Base-by-base conservation (phyloP, 768 basidiomycete genomes). In the Lentinula sp. region DNA sequence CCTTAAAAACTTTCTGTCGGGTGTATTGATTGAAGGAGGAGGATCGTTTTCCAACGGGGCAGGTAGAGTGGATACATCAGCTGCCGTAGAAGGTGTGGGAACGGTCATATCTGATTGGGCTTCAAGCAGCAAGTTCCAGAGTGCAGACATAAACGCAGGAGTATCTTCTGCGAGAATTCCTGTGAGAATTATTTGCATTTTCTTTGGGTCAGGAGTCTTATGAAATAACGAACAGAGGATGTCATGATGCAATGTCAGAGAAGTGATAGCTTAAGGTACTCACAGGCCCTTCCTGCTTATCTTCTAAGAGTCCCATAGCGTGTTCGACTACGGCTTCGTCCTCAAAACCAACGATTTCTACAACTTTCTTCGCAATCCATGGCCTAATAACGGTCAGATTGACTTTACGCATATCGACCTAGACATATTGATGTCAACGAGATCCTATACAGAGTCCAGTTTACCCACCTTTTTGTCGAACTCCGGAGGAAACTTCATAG, bases 291-390 rank as follows among this genome's bases (percentile, higher is more conserved):
- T 89, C 83, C 15, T 84, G 80, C 52, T 85, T 79, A 67, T 97
- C 93, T 70, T 99, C 97, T 5, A 99, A 76, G 18, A 98, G 79
- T 16, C 93, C 93, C 86, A 94, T 93, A 16, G 94, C 93, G 69
- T 97, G 98, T 70, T 98, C 96, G 32, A 98, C 87, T 45, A 98
- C 88, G 46, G 98, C 88, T 70, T 99, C 97, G 73, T 99, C 97
- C 68, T 99, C 97, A 40, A 98, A 86, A 2, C 95, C 93, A 46
- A 95, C 85, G 18, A 97, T 81, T 61, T 95, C 91, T 3, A 89
- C 83, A 61, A 97, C 88, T 73, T 92, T 91, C 80, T 93, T 94
- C 13, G 92, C 90, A 62, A 98, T 87, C 97, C 97, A 99, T 2
- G 94, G 93, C 62, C 91, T 81, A 69, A 99, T 91, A 66, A 98